Evolutionary conservation across 768 basidiomycete genomes (phyloP), one percentile per base, ranked within the genome.

Genomic region (Mycena indigotica): DNA sequence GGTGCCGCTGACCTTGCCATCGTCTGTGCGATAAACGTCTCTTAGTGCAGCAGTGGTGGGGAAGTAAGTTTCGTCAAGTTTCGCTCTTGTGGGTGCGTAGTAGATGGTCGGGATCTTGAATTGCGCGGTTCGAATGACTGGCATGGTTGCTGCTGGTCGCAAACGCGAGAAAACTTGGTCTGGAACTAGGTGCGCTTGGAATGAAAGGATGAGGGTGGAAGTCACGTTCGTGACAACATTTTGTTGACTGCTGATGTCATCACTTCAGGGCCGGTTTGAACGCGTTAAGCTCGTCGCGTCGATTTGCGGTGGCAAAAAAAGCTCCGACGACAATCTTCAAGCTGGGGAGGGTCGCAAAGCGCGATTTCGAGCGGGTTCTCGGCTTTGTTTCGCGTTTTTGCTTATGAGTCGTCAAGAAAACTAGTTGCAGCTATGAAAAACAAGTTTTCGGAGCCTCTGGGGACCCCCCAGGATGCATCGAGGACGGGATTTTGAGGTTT

Each of bases 1-100:
- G n/a, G n/a, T n/a, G 60, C 30, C 30, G 21, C 23, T 10, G 17
- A 76, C 76, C 72, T 77, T 79, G 28, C 77, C 75, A 4, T 63
- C 49, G 19, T 64, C 57, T 2, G 76, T 76, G 40, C 69, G 68
- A 52, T 69, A 80, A 19, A 41, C 56, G 3, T 57, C 58, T 29
- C 77, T 67, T 49, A 75, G 68, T 28, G 59, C 51, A 5, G 51
- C 38, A 16, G 58, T 66, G n/a, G 19, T 64, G 46, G 73, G 71
- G 57, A 71, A 73, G 24, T 52, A 50, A 45, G 66, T 63, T 30
- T 49, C 45, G 12, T 62, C 56, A 28, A 32, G 38, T 23, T 40
- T 19, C 21, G 54, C 19, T 3, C 29, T 24, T 2, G 24, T 10
- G 21, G 46, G 41, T 39, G 19, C 35, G 41, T 53, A 50, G 40